phyloP scores from a whole-genome alignment of 495 filamentous ascomycete genomes.

The Peziza echinospora region DNA sequence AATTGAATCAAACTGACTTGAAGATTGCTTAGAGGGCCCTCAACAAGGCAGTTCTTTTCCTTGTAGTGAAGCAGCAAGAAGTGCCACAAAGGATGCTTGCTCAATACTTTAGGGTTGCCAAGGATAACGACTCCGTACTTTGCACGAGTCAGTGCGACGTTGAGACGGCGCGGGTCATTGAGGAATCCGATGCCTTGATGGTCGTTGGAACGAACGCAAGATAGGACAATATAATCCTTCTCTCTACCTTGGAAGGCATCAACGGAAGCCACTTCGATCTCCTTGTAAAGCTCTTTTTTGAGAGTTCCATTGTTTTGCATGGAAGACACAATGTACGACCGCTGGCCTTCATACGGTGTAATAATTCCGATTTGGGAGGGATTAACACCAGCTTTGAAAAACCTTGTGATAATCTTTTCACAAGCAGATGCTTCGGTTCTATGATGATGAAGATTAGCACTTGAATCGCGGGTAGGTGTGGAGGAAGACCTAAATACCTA shows the following conservation, averaged over 20 bases:
- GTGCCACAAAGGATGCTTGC: constrained; percentile 96
- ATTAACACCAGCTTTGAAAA: constrained; percentile 97
- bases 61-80: constrained; percentile 94
- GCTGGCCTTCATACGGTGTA: constrained; percentile 94
- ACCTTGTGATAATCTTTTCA: constrained; percentile 92
- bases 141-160: constrained; percentile 93
- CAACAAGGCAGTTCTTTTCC: constrained; percentile 85
- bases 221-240: constrained; percentile 97
- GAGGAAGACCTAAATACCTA: constrained; percentile 6
- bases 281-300: constrained; percentile 97
- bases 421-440: constrained; percentile 92
- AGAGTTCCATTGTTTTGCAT: constrained; percentile 96
- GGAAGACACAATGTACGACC: constrained; percentile 93
- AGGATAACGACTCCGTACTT: constrained; percentile 93
- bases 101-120: constrained; percentile 92
- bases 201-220: constrained; percentile 95
- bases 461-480: neutral
- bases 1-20: constrained; percentile 91
- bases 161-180: constrained; percentile 92
- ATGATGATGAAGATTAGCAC: neutral
- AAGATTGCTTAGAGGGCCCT: constrained; percentile 88
- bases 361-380: constrained; percentile 89
- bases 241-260: constrained; percentile 98
- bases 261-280: constrained; percentile 94
- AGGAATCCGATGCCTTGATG: constrained; percentile 99